These are phyloP conservation scores for Plasmodium yoelii DNA, from an alignment of 169 alveolate genomes.

Conservation along the genomic window DNA sequence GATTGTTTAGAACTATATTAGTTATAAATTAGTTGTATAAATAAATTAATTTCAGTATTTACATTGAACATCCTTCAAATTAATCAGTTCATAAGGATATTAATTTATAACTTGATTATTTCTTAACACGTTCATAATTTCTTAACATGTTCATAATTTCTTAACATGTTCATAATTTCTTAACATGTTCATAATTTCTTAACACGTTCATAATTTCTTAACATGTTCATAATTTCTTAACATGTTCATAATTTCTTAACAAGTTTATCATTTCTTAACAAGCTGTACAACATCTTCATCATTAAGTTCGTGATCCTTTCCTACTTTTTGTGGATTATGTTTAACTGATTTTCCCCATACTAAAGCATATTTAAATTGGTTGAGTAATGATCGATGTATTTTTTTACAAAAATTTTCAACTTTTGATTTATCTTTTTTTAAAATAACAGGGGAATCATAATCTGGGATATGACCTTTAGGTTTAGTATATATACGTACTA, in stretches of 20 bases:
- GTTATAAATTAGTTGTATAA: too few species aligned
- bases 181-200: conserved; percentile 84
- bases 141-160: conserved; percentile 82
- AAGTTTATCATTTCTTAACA: conserved; percentile 82
- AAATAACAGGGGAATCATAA: conserved; percentile 95
- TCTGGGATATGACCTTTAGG: conserved; percentile 98
- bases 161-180: conserved; percentile 84
- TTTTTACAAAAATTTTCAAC: conserved; percentile 89
- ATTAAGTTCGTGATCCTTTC: conserved; percentile 94
- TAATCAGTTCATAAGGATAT: too few species aligned
- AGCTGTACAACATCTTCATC: conserved; percentile 93
- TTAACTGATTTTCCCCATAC: conserved; percentile 99
- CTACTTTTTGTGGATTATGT: conserved; percentile 97
- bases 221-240: conserved; percentile 84
- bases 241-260: conserved; percentile 84
- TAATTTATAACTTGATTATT: conserved; percentile 28
- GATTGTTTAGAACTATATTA: too few species aligned
- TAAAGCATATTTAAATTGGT: conserved; percentile 95
- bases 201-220: conserved; percentile 82
- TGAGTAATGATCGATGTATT: conserved; percentile 88
- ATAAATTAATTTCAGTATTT: too few species aligned
- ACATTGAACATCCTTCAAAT: too few species aligned
- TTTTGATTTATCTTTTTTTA: conserved; percentile 88
- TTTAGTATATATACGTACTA: conserved; percentile 98
- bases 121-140: conserved; percentile 84